Percentiles rank a stretch among this genome's conserved stretches.
Conservation (phyloP, 495 filamentous ascomycete species). For the Penicillium coffeae region DNA sequence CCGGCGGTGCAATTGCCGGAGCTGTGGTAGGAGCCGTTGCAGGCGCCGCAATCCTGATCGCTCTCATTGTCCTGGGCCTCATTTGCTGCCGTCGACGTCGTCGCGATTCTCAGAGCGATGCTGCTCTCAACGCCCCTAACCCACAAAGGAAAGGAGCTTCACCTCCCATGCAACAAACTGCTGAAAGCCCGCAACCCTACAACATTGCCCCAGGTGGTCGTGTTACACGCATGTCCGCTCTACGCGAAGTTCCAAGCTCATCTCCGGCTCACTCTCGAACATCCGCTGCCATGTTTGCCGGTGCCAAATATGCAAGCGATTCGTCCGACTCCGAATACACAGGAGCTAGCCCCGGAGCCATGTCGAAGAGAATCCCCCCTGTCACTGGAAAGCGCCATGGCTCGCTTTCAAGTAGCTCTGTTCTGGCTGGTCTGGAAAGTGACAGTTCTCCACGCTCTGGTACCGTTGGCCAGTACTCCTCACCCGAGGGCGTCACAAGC, state of each 20-base stretch:
- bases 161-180: slow-evolving; percentile 46
- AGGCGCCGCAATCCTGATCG: slow-evolving; percentile 63
- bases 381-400: slow-evolving; percentile 74
- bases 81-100: slow-evolving; percentile 57
- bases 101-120: slow-evolving; percentile 57
- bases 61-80: slow-evolving; percentile 57
- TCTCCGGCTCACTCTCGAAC: slow-evolving; percentile 52
- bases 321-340: slow-evolving; percentile 79
- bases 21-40: slow-evolving; percentile 79
- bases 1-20: slow-evolving; percentile 83
- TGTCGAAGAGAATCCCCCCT: slow-evolving; percentile 54
- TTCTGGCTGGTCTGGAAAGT: slow-evolving; percentile 63
- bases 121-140: slow-evolving; percentile 77
- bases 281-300: slow-evolving; percentile 39
- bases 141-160: slow-evolving; percentile 58
- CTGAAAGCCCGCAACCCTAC: slow-evolving; percentile 51
- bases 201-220: slow-evolving; percentile 80
- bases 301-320: slow-evolving; percentile 55
- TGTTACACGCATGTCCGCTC: slow-evolving; percentile 91
- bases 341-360: slow-evolving; percentile 73
- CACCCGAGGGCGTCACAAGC: slow-evolving; percentile 75
- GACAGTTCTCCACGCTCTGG: slow-evolving; percentile 70
- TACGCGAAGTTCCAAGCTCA: slow-evolving; percentile 67
- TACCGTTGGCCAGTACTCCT: slow-evolving; percentile 73
- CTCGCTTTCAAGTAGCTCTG: slow-evolving; percentile 85